phyloP scores from a whole-genome alignment of 2,329 filamentous ascomycete species.

The Rhexocercosporidium sp. region DNA sequence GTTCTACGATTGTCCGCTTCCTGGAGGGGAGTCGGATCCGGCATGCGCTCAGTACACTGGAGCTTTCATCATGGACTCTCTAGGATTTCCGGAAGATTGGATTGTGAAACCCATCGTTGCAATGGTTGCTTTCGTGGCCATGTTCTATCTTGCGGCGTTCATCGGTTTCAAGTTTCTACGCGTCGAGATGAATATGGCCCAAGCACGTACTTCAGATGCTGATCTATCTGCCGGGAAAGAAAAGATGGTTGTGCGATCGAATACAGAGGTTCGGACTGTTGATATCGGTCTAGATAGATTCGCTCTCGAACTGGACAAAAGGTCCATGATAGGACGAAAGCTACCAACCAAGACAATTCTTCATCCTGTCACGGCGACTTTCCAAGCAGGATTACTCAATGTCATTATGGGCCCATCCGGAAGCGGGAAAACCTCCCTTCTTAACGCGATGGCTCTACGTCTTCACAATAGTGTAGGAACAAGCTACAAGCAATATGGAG shows the following conservation, averaged over 20 bases:
- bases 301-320: conserved; percentile 67
- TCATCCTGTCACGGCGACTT: conserved; percentile 68
- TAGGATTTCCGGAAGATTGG: conserved; percentile 73
- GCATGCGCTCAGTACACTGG: conserved; percentile 73
- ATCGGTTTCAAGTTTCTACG: conserved; percentile 67
- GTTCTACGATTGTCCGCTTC: conserved; percentile 75
- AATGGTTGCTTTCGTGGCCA: conserved; percentile 63
- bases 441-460: conserved; percentile 74
- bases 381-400: conserved; percentile 71
- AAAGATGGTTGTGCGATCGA: conserved; percentile 62
- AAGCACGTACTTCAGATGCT: conserved; percentile 59
- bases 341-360: conserved; percentile 64
- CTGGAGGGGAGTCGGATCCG: conserved; percentile 66
- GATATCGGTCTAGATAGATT: conserved; percentile 70
- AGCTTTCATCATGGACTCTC: conserved; percentile 68
- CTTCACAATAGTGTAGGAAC: conserved; percentile 66
- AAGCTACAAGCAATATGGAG: conserved; percentile 64
- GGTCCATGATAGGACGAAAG: conserved; percentile 56
- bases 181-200: conserved; percentile 72
- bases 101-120: conserved; percentile 68
- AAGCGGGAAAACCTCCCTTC: conserved; percentile 75
- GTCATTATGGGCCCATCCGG: conserved; percentile 83
- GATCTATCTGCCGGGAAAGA: conserved; percentile 75
- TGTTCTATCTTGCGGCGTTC: conserved; percentile 66
- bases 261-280: conserved; percentile 62